Conservation (phyloP, 2,329 filamentous ascomycete genomes). For the Neofusicoccum kwambonambiense region DNA sequence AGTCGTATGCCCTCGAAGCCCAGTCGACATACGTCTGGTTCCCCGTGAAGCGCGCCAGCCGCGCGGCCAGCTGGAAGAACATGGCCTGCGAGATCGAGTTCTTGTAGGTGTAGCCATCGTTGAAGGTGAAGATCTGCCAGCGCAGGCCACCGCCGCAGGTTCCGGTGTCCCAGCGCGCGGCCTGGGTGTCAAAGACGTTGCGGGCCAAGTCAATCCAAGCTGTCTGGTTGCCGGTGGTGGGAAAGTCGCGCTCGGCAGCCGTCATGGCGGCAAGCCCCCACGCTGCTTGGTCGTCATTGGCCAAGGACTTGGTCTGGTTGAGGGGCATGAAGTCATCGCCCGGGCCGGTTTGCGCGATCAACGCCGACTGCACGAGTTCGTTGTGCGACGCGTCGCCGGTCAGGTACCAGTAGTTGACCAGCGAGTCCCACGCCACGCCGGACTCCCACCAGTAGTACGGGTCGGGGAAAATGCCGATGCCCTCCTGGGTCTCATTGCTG, state of each 20-base stretch:
- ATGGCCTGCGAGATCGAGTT: constrained; percentile 78
- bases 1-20: constrained; percentile 67
- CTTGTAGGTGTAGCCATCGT: constrained; percentile 78
- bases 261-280: constrained; percentile 69
- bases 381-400: constrained; percentile 47
- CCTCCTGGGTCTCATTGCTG: constrained; percentile 39
- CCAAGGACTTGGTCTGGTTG: constrained; percentile 49
- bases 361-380: constrained; percentile 41
- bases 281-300: constrained; percentile 74
- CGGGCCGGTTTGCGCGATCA: constrained; percentile 43
- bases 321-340: constrained; percentile 44
- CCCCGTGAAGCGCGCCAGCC: constrained; percentile 68
- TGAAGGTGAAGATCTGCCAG: constrained; percentile 79
- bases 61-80: constrained; percentile 79
- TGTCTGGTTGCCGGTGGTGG: constrained; percentile 55
- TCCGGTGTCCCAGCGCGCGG: constrained; percentile 65
- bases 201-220: constrained; percentile 66
- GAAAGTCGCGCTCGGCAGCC: constrained; percentile 67
- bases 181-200: constrained; percentile 72
- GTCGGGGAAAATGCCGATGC: constrained; percentile 44
- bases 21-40: constrained; percentile 59
- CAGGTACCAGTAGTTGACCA: constrained; percentile 48
- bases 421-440: constrained; percentile 39
- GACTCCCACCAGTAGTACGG: constrained; percentile 51
- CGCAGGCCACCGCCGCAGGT: constrained; percentile 70